A percentile compares a stretch with the other conserved stretches of the same genome.
Conservation (phyloP, 2,329 filamentous ascomycete genomes). For the Ophiostoma triangulosporum region DNA sequence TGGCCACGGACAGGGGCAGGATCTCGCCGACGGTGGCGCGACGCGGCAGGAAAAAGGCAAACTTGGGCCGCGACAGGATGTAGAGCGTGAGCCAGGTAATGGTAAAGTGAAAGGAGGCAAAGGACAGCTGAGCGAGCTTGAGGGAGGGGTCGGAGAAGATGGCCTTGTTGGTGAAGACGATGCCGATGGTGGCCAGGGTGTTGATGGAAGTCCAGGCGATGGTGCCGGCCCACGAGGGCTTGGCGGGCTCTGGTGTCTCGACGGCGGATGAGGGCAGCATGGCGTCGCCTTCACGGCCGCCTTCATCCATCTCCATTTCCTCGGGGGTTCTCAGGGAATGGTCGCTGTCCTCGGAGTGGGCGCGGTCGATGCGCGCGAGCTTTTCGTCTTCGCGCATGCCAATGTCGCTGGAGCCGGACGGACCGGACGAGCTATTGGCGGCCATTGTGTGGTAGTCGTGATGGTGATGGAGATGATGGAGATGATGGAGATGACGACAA, state of each 20-base stretch:
- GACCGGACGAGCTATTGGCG: constrained; percentile 20
- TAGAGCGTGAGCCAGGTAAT: constrained; percentile 52
- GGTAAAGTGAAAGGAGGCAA: constrained; percentile 56
- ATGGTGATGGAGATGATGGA: not conserved
- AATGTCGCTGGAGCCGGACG: constrained; percentile 22
- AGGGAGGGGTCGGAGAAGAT: constrained; percentile 52
- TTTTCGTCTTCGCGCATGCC: constrained; percentile 21
- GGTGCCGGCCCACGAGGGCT: constrained; percentile 24
- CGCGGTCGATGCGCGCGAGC: constrained; percentile 17
- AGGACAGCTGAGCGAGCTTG: constrained; percentile 49
- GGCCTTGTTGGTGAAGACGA: constrained; percentile 58
- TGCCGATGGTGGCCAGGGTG: constrained; percentile 48
- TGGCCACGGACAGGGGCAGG: constrained; percentile 50
- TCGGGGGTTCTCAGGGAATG: constrained; percentile 19
- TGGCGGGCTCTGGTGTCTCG: constrained; percentile 23
- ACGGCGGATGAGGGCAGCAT: constrained; percentile 22
- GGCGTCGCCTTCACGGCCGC: constrained; percentile 28
- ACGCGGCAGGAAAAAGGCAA: constrained; percentile 46
- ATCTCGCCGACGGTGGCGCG: constrained; percentile 41
- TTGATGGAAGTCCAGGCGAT: constrained; percentile 47
- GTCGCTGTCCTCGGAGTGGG: constrained; percentile 18
- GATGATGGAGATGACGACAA: not conserved
- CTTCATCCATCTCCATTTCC: constrained; percentile 25
- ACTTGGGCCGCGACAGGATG: constrained; percentile 41
- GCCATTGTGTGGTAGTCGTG: constrained; percentile 14